phyloP scores from a whole-genome alignment of 441 rosid genomes.

The Croton setiger region DNA sequence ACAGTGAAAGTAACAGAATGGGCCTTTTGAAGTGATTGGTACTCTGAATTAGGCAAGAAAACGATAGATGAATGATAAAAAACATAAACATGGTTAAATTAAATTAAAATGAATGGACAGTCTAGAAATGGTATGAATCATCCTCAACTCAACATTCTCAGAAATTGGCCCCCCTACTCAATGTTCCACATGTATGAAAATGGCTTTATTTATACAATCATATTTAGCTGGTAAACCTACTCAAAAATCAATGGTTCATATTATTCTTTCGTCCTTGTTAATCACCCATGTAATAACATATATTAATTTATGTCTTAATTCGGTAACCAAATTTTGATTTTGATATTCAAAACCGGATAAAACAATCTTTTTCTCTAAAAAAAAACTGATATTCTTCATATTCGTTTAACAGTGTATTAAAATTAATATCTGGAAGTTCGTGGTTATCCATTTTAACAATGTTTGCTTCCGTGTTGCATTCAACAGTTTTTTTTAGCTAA shows the following conservation, averaged over 20 bases:
- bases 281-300: no score
- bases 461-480: no score
- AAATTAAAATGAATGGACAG: neutral
- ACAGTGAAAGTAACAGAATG: neutral
- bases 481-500: no score
- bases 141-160: slow-evolving; percentile 1
- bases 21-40: slow-evolving; percentile 14
- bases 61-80: slow-evolving; percentile 17
- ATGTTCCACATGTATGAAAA: slow-evolving; percentile 9
- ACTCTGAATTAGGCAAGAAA: neutral
- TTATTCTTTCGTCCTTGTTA: no score
- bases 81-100: neutral
- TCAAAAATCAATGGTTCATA: neutral
- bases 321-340: no score
- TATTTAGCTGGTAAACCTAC: slow-evolving; percentile 10
- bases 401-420: no score
- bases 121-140: slow-evolving; percentile 12
- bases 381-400: no score
- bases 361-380: no score
- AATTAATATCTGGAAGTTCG: no score
- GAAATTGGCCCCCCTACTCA: neutral
- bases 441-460: no score
- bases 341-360: no score
- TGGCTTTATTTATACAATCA: slow-evolving; percentile 5
- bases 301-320: no score